Evolutionary conservation across 2,329 filamentous ascomycete species (phyloP).

Genomic region (Stagonosporopsis cucurbitacearum): DNA sequence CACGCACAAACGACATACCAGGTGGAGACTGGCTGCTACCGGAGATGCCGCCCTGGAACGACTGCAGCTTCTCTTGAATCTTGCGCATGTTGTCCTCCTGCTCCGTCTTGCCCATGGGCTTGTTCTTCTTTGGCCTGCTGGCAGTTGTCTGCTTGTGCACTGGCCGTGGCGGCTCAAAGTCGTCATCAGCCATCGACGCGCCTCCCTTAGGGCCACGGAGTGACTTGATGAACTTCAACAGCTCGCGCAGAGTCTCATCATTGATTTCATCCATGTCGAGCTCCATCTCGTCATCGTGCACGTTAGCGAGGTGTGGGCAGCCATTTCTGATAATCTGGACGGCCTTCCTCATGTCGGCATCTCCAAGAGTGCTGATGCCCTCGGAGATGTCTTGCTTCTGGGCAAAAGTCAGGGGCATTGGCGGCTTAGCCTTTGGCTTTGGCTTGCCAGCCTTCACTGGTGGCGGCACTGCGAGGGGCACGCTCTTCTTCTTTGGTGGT

Average conservation of each 20-base stretch:
- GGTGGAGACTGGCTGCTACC: constrained; percentile 55
- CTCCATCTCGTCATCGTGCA: constrained; percentile 66
- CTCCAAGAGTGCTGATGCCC: constrained; percentile 81
- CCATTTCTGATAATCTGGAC: constrained; percentile 91
- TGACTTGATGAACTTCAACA: constrained; percentile 61
- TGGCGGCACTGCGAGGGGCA: constrained; percentile 38
- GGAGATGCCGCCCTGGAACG: constrained; percentile 48
- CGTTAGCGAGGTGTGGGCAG: constrained; percentile 68
- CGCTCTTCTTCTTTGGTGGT: constrained; percentile 36
- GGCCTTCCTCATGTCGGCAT: constrained; percentile 77
- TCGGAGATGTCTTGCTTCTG: constrained; percentile 93
- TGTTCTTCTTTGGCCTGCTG: constrained; percentile 73
- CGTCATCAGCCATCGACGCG: constrained; percentile 53
- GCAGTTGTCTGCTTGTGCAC: constrained; percentile 46
- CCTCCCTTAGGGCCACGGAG: constrained; percentile 47
- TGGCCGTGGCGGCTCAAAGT: constrained; percentile 55
- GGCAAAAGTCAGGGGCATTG: constrained; percentile 71
- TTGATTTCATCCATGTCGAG: constrained; percentile 69
- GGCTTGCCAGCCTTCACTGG: constrained; percentile 50
- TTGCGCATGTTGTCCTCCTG: constrained; percentile 72
- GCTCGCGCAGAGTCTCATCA: constrained; percentile 61
- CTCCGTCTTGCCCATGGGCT: constrained; percentile 76
- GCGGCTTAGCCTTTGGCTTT: constrained; percentile 60
- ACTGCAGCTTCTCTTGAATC: constrained; percentile 64
- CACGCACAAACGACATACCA: constrained; percentile 40